phyloP scores from a whole-genome alignment of 1,284 basidiomycete species.

The Tylopilus sp. region DNA sequence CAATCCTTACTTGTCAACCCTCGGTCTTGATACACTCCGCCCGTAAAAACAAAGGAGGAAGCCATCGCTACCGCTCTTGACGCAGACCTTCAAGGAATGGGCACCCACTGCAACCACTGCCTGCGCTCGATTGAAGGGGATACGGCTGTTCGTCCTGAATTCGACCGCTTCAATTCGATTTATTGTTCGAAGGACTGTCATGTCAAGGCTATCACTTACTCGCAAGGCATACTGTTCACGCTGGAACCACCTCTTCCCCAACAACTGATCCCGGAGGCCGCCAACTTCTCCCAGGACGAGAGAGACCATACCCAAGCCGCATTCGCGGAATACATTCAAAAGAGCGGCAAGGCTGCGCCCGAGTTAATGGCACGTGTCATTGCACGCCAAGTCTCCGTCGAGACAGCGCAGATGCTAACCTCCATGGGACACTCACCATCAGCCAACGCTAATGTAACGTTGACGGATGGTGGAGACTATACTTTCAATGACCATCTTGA shows the following conservation, averaged over 20 bases:
- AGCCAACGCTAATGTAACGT: slow-evolving; percentile 39
- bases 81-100: slow-evolving; percentile 59
- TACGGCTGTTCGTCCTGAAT: slow-evolving; percentile 42
- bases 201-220: slow-evolving; percentile 50
- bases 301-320: slow-evolving; percentile 57
- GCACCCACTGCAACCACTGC: slow-evolving; percentile 69
- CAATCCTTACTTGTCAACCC: not conserved
- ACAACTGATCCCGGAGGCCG: slow-evolving; percentile 41
- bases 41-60: slow-evolving; percentile 49
- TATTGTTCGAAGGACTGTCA: slow-evolving; percentile 75
- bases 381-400: slow-evolving; percentile 62
- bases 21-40: slow-evolving; percentile 1
- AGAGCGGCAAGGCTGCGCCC: slow-evolving; percentile 43
- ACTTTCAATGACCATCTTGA: slow-evolving; percentile 72
- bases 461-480: slow-evolving; percentile 53
- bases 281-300: slow-evolving; percentile 35
- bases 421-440: slow-evolving; percentile 25
- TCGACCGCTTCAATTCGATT: slow-evolving; percentile 51
- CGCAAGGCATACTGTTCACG: slow-evolving; percentile 67
- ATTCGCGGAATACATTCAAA: slow-evolving; percentile 53
- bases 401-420: slow-evolving; percentile 54
- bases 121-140: slow-evolving; percentile 51
- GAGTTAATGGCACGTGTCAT: slow-evolving; percentile 68
- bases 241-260: slow-evolving; percentile 58
- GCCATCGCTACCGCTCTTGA: slow-evolving; percentile 69